A percentile compares a stretch with the other conserved stretches of the same genome.
These are phyloP conservation scores for Fusarium dlaminii DNA, from an alignment of 2,329 filamentous ascomycete species.

Conservation along the genomic window DNA sequence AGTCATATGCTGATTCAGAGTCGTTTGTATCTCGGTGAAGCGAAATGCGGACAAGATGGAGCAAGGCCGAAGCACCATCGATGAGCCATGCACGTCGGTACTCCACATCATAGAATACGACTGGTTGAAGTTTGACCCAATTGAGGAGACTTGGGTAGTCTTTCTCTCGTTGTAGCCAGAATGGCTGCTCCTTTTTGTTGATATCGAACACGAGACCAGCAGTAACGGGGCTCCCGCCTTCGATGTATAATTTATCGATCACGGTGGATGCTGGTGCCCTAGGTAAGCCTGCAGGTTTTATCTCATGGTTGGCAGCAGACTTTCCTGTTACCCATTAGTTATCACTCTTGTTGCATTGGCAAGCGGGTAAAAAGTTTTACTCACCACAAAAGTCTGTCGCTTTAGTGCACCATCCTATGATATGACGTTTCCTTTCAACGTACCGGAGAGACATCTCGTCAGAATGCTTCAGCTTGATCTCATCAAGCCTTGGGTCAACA, in stretches of 20 bases:
- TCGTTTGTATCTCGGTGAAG: constrained; percentile 1
- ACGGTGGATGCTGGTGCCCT: background rate
- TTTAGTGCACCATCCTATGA: constrained; percentile 20
- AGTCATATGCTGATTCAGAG: constrained; percentile 18
- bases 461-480: too few species aligned
- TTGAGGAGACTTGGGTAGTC: constrained; percentile 21
- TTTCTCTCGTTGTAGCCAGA: constrained; percentile 17
- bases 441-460: background rate
- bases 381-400: constrained; percentile 12
- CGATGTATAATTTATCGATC: constrained; percentile 16
- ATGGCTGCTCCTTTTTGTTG: constrained; percentile 9
- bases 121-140: constrained; percentile 4
- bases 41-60: constrained; percentile 21
- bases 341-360: too few species aligned
- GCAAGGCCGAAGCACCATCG: constrained; percentile 21
- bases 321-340: too few species aligned
- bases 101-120: constrained; percentile 9
- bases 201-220: constrained; percentile 1
- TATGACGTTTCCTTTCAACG: constrained; percentile 7
- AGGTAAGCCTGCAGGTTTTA: background rate
- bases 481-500: background rate
- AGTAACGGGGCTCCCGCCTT: background rate
- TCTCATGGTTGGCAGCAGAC: background rate
- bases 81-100: constrained; percentile 14
- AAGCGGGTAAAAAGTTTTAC: too few species aligned